These are phyloP conservation scores for Phaeosphaeriaceae sp. DNA, from an alignment of 2,329 filamentous ascomycete genomes.

Conservation along the genomic window DNA sequence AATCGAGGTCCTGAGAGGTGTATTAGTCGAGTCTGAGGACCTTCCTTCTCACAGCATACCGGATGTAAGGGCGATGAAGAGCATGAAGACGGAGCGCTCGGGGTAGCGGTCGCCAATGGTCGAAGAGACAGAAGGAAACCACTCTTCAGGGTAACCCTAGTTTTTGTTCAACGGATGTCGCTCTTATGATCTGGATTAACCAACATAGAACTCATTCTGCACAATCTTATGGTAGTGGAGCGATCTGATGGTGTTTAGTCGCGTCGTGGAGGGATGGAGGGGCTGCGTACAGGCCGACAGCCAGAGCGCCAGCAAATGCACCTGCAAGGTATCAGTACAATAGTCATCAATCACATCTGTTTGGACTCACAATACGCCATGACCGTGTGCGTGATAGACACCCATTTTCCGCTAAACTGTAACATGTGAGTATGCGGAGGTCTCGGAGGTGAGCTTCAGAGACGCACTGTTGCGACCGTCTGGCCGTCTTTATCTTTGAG, in stretches of 20 bases:
- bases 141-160: slow-evolving; percentile 74
- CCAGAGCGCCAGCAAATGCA: slow-evolving; percentile 85
- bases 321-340: slow-evolving; percentile 54
- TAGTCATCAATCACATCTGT: neutral
- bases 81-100: slow-evolving; percentile 93
- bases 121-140: slow-evolving; percentile 94
- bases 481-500: slow-evolving; percentile 69
- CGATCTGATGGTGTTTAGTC: slow-evolving; percentile 53
- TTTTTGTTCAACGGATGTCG: slow-evolving; percentile 15
- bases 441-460: slow-evolving; percentile 31
- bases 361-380: slow-evolving; percentile 73
- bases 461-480: slow-evolving; percentile 63
- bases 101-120: slow-evolving; percentile 98
- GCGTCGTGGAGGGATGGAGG: slow-evolving; percentile 13
- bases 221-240: slow-evolving; percentile 98
- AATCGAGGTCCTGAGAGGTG: slow-evolving; percentile 78
- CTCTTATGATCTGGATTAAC: slow-evolving; percentile 17
- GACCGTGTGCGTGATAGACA: slow-evolving; percentile 85
- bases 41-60: slow-evolving; percentile 56
- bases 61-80: slow-evolving; percentile 96
- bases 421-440: slow-evolving; percentile 38
- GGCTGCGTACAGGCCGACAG: slow-evolving; percentile 67
- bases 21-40: slow-evolving; percentile 12
- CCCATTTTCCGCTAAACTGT: slow-evolving; percentile 83
- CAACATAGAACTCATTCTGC: slow-evolving; percentile 86